Base-by-base conservation (phyloP, 176 grass and related monocot genomes). In the Musa itinerans region DNA sequence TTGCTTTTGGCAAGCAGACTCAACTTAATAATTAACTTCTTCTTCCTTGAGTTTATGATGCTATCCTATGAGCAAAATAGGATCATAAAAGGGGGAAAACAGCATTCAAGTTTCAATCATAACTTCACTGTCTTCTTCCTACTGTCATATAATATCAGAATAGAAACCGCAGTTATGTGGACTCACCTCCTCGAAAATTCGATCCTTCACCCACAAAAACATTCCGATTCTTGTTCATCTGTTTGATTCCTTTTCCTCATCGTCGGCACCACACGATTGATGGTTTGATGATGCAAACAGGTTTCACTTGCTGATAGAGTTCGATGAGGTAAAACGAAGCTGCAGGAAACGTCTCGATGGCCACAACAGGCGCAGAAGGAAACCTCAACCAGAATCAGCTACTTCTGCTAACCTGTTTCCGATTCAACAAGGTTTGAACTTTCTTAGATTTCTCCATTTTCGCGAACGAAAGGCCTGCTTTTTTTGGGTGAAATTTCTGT, bases 341-440 rank as follows among this genome's bases (percentile, higher is more conserved):
- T 97, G 94, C 61, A 93, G 94, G 72, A 97, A 93, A 70, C 87
- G 94, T 10, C 82, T 97, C 25, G 94, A 97, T 79, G 90, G 94
- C 50, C 94, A 97, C 82, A 97, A 97, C 27, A 85, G 90, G 67
- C 88, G 94, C 1, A 77, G 94, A 65, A 90, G 93, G 74, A 97
- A 93, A 76, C 87, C 90, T 20, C 88, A 81, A 15, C 85, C 83
- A 65, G 90, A 93, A 71, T 52, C 83, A 23, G 81, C 89, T 74
- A 87, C 68, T 85, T 71, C 88, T 76, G 81, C 82, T 57, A 85
- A 62, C 76, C 82, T 87, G 78, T 85, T 91, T 72, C 73, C 82
- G 20, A 89, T 82, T 73, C 94, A 85, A 57, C 94, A 93, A 85
- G 94, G 94, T 98, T 17, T 76, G 43, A 20, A 70, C 43, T 50